These are phyloP conservation scores for Candida insectalens DNA, from an alignment of 805 yeast species.

Conservation along the genomic window DNA sequence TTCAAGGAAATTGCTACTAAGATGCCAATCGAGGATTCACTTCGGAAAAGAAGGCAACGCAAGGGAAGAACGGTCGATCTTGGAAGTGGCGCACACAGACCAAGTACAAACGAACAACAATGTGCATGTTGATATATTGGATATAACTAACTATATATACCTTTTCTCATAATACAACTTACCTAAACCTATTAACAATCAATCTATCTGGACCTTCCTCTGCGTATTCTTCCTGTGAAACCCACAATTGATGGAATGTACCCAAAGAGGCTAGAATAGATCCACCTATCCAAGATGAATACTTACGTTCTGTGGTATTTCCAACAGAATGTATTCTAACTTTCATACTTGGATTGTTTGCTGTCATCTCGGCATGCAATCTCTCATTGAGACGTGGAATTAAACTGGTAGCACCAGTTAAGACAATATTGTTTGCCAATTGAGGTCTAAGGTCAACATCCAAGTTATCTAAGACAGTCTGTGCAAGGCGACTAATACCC, in stretches of 20 bases:
- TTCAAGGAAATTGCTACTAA: conserved; percentile 42
- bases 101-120: conserved; percentile 23
- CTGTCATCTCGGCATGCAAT: conserved; percentile 58
- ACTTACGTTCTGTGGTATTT: conserved; percentile 63
- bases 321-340: conserved; percentile 79
- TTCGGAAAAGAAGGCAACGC: conserved; percentile 13
- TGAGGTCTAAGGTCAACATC: conserved; percentile 83
- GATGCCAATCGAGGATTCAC: conserved; percentile 25
- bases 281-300: conserved; percentile 88
- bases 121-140: conserved; percentile 17
- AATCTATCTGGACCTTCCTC: conserved; percentile 82
- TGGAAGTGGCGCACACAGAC: conserved; percentile 16
- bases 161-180: conserved; percentile 4
- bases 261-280: conserved; percentile 82
- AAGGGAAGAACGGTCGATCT: conserved; percentile 21
- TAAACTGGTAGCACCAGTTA: conserved; percentile 77
- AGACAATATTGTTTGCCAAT: conserved; percentile 77
- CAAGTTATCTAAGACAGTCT: conserved; percentile 42
- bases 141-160: background rate
- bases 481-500: conserved; percentile 50
- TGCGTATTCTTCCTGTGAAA: conserved; percentile 74
- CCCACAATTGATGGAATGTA: conserved; percentile 94
- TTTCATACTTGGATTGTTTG: conserved; percentile 73
- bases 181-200: conserved; percentile 75
- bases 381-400: conserved; percentile 78